These are phyloP conservation scores for Candida sojae DNA, from an alignment of 1,139 yeast species.

Conservation along the genomic window DNA sequence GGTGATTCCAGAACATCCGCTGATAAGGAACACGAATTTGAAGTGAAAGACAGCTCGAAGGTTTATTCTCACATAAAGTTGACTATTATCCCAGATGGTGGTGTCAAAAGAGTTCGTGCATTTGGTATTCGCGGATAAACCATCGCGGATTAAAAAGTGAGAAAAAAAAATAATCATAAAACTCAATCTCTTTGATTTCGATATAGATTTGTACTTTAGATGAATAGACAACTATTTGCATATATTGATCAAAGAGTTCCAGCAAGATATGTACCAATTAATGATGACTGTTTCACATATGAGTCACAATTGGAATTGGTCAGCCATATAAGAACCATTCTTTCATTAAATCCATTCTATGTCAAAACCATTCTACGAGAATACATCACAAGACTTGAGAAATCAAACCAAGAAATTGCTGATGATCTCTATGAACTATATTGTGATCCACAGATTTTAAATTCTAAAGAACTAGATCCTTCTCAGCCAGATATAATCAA, in stretches of 20 bases:
- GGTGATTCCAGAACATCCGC: conserved; percentile 73
- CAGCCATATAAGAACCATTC: conserved; percentile 18
- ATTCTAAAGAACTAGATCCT: conserved; percentile 40
- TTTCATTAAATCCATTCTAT: conserved; percentile 49
- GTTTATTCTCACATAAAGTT: conserved; percentile 67
- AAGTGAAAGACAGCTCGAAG: conserved; percentile 21
- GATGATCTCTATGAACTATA: conserved; percentile 56
- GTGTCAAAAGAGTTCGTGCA: conserved; percentile 86
- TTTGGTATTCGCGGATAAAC: conserved; percentile 48
- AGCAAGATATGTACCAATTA: conserved; percentile 9
- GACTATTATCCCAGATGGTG: conserved; percentile 93
- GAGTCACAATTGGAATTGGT: conserved; percentile 11
- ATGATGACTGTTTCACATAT: conserved; percentile 5
- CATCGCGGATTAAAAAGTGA: too few species aligned
- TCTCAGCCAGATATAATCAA: conserved; percentile 49
- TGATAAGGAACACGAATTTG: conserved; percentile 71
- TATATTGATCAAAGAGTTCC: conserved; percentile 15
- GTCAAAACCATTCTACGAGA: conserved; percentile 45
- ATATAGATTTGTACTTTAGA: background rate
- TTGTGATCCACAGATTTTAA: conserved; percentile 38
- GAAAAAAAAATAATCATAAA: background rate
- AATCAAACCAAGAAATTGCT: conserved; percentile 25
- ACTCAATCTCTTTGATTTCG: background rate
- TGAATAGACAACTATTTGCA: conserved; percentile 11
- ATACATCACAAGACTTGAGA: conserved; percentile 40